These are phyloP conservation scores for Auricularia cornea DNA, from an alignment of 768 basidiomycete genomes.

Conservation along the genomic window DNA sequence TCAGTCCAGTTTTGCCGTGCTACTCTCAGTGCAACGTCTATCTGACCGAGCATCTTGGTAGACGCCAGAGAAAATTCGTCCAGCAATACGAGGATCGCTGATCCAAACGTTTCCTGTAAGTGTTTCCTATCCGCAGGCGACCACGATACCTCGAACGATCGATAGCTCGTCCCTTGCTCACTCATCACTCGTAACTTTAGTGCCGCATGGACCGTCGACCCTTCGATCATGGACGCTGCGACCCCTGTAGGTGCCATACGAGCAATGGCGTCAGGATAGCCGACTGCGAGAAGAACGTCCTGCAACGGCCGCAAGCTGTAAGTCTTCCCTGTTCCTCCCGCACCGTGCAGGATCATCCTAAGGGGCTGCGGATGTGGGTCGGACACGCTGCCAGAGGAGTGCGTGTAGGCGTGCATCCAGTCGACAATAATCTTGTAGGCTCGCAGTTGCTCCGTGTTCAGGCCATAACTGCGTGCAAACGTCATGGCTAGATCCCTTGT, in stretches of 20 bases:
- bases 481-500: no score
- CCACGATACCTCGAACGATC: slow-evolving; percentile 10
- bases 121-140: slow-evolving; percentile 11
- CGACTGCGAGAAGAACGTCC: slow-evolving; percentile 15
- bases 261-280: slow-evolving; percentile 15
- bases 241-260: slow-evolving; percentile 25
- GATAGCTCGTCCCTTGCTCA: neutral
- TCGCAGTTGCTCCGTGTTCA: neutral
- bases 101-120: slow-evolving; percentile 17
- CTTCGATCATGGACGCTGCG: slow-evolving; percentile 23
- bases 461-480: no score
- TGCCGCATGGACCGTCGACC: slow-evolving; percentile 21
- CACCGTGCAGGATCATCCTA: slow-evolving; percentile 18
- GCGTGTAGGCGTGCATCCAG: neutral
- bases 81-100: slow-evolving; percentile 19
- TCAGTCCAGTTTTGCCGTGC: slow-evolving; percentile 15
- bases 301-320: slow-evolving; percentile 21
- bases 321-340: slow-evolving; percentile 28
- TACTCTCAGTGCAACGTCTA: slow-evolving; percentile 22
- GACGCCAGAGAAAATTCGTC: slow-evolving; percentile 26
- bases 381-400: neutral
- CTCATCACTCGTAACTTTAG: slow-evolving; percentile 16
- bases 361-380: neutral
- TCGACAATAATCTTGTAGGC: neutral
- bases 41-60: slow-evolving; percentile 15